Evolutionary conservation across 169 alveolate genomes (phyloP), one percentile per base, ranked within the genome.

Genomic region (Plasmodium chabaudi): DNA sequence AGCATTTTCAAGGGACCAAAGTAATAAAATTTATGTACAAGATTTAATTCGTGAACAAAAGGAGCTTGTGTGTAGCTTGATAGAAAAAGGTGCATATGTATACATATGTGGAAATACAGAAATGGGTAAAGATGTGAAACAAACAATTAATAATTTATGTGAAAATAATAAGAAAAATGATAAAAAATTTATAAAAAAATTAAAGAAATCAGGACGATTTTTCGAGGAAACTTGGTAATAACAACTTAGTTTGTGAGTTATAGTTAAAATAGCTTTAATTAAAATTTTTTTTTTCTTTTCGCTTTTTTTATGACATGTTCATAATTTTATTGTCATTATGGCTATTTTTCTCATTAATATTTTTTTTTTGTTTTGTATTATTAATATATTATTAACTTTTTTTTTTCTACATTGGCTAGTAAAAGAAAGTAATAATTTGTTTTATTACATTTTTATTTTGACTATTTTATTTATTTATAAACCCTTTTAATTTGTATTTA

Each of bases 201-300:
- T 92, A 39, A 93, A 91, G 61, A 61, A 74, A 57, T 47, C 44
- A 6, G 89, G 91, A 1, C 87, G 86, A 23, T 91, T 79, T 61
- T 69, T 92, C 2, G 94, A 93, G 60, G 96, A 93, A 67, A 84
- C 77, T 53, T 93, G 96, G 96, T 92, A 72, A 60, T 60, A 39
- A 19, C 23, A 21, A 55, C 0, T 27, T 6, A 5, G 25, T 10
- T 63, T 25, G 17, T 9, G 12, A 63, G 72, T 47, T 63, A 13
- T 63, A 12, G 39, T 63, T 19, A 25, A 61, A 9, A 23, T 61
- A 19, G n/a, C 17, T 61, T 19, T 61, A 61, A 25, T 63, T 25
- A 9, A 27, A 12, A 61, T 61, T 5, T 60, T 60, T 60, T 63
- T 63, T 63, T 63, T 63, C 13, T n/a, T 57, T 57, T 57, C 27